Percentiles rank a stretch among this genome's conserved stretches.
Conservation (phyloP, 768 basidiomycete genomes). For the Coprinellus aureogranulatus region DNA sequence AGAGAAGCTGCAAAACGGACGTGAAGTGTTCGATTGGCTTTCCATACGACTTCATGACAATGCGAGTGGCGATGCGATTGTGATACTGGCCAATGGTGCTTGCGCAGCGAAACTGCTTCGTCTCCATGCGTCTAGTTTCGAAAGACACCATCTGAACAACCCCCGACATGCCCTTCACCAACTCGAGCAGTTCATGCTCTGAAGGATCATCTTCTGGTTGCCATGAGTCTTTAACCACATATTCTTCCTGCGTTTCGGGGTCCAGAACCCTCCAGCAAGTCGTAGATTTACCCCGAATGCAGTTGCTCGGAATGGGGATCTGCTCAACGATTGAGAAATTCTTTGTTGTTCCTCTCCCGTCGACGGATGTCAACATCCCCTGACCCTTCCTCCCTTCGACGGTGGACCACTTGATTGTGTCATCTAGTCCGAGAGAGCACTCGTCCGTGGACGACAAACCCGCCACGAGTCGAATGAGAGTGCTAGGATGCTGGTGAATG, state of each 20-base stretch:
- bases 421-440: not conserved
- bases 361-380: not conserved
- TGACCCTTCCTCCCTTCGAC: not conserved
- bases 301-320: not conserved
- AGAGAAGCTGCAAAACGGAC: not conserved
- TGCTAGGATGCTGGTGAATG: not conserved
- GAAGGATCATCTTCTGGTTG: not conserved
- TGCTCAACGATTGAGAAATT: not conserved
- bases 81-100: not conserved
- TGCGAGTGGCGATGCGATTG: not conserved
- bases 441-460: not conserved
- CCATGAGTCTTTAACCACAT: not conserved
- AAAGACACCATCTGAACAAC: not conserved
- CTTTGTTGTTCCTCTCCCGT: not conserved
- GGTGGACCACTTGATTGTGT: not conserved
- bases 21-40: not conserved
- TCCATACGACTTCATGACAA: not conserved
- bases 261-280: not conserved
- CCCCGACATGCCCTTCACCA: not conserved
- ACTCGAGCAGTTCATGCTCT: not conserved
- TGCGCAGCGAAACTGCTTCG: not conserved
- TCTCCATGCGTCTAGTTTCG: not conserved
- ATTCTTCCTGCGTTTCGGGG: not conserved
- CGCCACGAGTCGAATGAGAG: slow-evolving; percentile 1
- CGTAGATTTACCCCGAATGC: not conserved